Conservation (phyloP, 2,329 filamentous ascomycete species). For the Paracamarosporium sp. region DNA sequence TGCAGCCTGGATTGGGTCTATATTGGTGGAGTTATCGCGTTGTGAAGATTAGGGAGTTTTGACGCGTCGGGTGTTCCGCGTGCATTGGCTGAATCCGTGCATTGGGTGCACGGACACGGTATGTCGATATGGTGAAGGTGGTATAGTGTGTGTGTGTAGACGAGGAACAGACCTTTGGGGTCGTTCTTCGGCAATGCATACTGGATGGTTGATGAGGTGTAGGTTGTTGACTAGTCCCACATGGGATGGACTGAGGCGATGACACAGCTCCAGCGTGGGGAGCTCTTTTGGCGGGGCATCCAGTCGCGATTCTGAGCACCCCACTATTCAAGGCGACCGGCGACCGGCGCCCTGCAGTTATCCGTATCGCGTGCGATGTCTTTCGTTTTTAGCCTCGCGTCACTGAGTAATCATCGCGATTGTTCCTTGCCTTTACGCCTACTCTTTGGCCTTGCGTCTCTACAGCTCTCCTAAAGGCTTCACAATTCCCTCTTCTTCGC, state of each 20-base stretch:
- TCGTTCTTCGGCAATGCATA: background rate
- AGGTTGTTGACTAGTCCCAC: background rate
- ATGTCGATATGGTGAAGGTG: too few relatives aligned
- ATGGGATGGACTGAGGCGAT: background rate
- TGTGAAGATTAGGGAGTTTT: too few relatives aligned
- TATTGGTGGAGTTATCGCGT: too few relatives aligned
- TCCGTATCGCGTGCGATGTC: conserved; percentile 1
- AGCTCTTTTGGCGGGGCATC: background rate
- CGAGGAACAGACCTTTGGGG: too few relatives aligned
- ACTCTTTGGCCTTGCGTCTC: background rate
- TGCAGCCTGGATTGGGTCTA: too few relatives aligned
- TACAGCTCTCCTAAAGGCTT: background rate
- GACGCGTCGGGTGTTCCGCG: too few relatives aligned
- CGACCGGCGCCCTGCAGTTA: background rate
- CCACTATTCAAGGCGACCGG: background rate
- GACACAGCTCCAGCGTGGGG: background rate
- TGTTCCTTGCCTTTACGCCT: background rate
- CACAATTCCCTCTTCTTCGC: background rate
- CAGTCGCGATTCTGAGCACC: background rate
- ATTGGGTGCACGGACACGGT: too few relatives aligned
- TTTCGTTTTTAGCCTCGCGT: background rate
- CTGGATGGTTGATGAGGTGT: background rate
- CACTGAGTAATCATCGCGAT: background rate
- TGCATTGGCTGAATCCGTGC: too few relatives aligned
- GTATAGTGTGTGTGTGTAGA: too few relatives aligned